Conservation (phyloP, 2,329 filamentous ascomycete species). For the Cryoendolithus antarcticus region DNA sequence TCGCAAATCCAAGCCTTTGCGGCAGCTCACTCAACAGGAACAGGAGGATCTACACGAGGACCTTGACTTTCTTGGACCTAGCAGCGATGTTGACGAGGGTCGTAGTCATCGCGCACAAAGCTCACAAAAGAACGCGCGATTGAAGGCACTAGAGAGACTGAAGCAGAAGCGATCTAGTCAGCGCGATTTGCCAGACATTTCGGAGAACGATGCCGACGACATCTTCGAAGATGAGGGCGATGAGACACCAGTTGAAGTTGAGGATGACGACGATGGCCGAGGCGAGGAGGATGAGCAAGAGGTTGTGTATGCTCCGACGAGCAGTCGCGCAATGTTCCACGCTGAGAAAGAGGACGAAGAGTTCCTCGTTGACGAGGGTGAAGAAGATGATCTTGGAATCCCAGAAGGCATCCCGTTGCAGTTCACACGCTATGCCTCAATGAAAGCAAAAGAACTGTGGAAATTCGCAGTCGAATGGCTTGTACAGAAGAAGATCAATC, state of each 20-base stretch:
- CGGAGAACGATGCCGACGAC: constrained; percentile 8
- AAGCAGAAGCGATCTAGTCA: constrained; percentile 29
- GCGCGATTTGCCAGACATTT: constrained; percentile 9
- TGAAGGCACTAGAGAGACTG: constrained; percentile 31
- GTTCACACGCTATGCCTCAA: constrained; percentile 54
- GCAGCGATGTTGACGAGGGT: constrained; percentile 19
- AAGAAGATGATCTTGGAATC: constrained; percentile 43
- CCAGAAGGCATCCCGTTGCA: constrained; percentile 53
- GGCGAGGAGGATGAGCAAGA: no score
- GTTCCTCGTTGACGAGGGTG: constrained; percentile 48
- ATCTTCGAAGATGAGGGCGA: constrained; percentile 8
- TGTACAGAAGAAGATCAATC: constrained; percentile 66
- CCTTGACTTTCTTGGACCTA: constrained; percentile 29
- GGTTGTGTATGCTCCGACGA: constrained; percentile 15
- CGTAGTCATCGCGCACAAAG: constrained; percentile 11
- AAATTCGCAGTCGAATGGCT: constrained; percentile 67
- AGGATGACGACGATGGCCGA: constrained; percentile 9
- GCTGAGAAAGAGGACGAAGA: constrained; percentile 46
- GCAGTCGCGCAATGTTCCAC: constrained; percentile 33
- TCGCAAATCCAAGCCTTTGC: constrained; percentile 1
- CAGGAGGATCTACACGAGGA: constrained; percentile 34
- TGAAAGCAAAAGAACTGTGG: constrained; percentile 61
- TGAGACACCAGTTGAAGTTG: constrained; percentile 17
- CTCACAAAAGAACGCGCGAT: constrained; percentile 23
- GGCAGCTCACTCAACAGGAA: constrained; percentile 20